Conservation (phyloP, 306 rosid species). For the Canavalia ensiformis region DNA sequence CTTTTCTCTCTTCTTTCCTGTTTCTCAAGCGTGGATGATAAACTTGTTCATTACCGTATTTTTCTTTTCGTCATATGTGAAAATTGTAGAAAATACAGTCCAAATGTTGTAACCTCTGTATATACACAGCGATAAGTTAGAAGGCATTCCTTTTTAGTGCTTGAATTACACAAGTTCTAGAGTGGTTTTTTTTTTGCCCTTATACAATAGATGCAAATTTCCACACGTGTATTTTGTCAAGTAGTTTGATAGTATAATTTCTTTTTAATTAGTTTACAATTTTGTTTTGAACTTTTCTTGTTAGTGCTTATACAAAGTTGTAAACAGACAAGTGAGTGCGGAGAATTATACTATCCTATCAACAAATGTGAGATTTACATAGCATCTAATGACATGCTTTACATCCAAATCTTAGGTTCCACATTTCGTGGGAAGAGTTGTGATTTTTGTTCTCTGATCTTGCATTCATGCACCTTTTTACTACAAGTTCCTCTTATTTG, state of each 20-base stretch:
- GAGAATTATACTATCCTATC: conserved; percentile 18
- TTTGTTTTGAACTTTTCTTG: conserved; percentile 15
- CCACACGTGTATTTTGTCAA: conserved; percentile 26
- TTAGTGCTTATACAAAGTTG: background rate
- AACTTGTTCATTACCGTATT: conserved; percentile 55
- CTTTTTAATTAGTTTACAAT: conserved; percentile 10
- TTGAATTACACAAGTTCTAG: conserved; percentile 47
- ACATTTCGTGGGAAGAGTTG: background rate
- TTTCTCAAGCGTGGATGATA: conserved; percentile 55
- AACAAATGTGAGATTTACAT: background rate
- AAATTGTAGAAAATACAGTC: conserved; percentile 59
- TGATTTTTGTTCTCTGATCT: background rate
- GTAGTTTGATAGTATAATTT: background rate
- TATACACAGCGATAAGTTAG: conserved; percentile 69
- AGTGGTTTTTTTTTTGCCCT: background rate
- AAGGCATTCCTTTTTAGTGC: conserved; percentile 64
- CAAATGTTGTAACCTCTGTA: conserved; percentile 76
- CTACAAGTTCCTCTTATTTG: background rate
- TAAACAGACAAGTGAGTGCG: background rate
- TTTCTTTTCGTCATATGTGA: conserved; percentile 58
- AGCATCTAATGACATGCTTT: background rate
- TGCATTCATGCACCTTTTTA: background rate
- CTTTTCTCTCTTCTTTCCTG: conserved; percentile 46
- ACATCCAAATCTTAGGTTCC: background rate
- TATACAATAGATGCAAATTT: conserved; percentile 29